Base-by-base conservation (phyloP, 2,329 filamentous ascomycete genomes). In the Epicoccum sorghinum region DNA sequence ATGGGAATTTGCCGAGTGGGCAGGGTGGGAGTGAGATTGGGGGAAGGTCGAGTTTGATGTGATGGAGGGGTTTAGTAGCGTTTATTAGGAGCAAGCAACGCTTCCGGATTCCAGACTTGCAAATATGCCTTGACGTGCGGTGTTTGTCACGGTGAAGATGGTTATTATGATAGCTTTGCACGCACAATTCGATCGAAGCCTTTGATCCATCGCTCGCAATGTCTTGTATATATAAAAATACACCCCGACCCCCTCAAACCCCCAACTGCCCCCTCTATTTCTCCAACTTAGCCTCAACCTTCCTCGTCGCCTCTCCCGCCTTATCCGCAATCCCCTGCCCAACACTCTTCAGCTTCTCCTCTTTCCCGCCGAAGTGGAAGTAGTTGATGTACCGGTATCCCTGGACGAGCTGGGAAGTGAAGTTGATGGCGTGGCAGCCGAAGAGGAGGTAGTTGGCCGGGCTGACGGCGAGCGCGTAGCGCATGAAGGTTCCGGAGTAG, bases 21-120 rank as follows among this genome's bases (percentile, higher is more conserved):
- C 91, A 98, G 76, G 92, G 90, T 0, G 90, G 89, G 52, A 96
- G 88, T 74, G 95, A 98, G 76, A 86, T 99, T 77, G 95, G 95
- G 7, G 95, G 93, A 12, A 82, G 95, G 71, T 93, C 89, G 66
- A 98, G 92, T 77, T 80, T 99, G 76, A 98, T 98, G 95, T 97
- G 32, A 10, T 24, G 25, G 27, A 29, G 27, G 27, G 27, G 18
- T 1, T 18, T 18, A 18, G 18, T 18, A 18, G 18, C 18, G 18
- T 18, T 18, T 18, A 18, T 12, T 7, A 12, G 12, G 29, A 30
- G 29, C 7, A 30, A 30, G 29, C 29, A 30, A 30, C 2, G 29
- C 18, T 18, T 18, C 18, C 18, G 18, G 18, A 18, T 18, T 18
- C 18, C 18, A 18, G 18, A 18, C 18, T 18, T 18, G 2, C 18